These are phyloP conservation scores for Apiospora hydei DNA, from an alignment of 2,329 filamentous ascomycete genomes.

Conservation along the genomic window DNA sequence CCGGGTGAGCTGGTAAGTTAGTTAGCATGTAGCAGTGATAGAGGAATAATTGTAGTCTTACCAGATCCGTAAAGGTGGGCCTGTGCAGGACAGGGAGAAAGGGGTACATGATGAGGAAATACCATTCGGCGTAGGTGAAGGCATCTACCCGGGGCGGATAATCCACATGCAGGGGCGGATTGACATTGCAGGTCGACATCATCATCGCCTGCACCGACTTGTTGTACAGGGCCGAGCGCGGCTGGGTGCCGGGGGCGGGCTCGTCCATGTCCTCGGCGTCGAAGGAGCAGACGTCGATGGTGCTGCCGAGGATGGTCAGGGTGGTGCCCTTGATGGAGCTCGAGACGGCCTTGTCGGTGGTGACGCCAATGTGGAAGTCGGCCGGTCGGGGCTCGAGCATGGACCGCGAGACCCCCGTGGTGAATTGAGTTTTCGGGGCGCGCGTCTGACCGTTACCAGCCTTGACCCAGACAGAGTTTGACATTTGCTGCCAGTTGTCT, in stretches of 20 bases:
- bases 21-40: conserved; percentile 31
- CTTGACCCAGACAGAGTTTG: conserved; percentile 45
- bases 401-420: conserved; percentile 31
- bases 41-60: conserved; percentile 48
- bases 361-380: conserved; percentile 72
- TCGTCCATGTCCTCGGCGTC: conserved; percentile 72
- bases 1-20: conserved; percentile 57
- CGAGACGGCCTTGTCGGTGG: conserved; percentile 67
- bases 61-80: conserved; percentile 72
- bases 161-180: conserved; percentile 62
- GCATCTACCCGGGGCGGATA: conserved; percentile 71
- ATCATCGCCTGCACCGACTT: conserved; percentile 77
- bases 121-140: conserved; percentile 76
- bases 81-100: conserved; percentile 82
- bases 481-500: conserved; percentile 46
- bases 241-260: conserved; percentile 52
- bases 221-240: conserved; percentile 63
- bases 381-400: conserved; percentile 53
- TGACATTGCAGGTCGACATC: conserved; percentile 68
- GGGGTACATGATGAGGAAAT: conserved; percentile 74
- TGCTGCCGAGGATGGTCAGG: conserved; percentile 79
- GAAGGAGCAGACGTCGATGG: conserved; percentile 80
- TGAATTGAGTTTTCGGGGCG: conserved; percentile 38
- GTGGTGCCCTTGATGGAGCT: conserved; percentile 79
- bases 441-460: conserved; percentile 25